Evolutionary conservation across 1,284 basidiomycete species (phyloP), one percentile per base, ranked within the genome.

Genomic region (Omphalotus olearius): DNA sequence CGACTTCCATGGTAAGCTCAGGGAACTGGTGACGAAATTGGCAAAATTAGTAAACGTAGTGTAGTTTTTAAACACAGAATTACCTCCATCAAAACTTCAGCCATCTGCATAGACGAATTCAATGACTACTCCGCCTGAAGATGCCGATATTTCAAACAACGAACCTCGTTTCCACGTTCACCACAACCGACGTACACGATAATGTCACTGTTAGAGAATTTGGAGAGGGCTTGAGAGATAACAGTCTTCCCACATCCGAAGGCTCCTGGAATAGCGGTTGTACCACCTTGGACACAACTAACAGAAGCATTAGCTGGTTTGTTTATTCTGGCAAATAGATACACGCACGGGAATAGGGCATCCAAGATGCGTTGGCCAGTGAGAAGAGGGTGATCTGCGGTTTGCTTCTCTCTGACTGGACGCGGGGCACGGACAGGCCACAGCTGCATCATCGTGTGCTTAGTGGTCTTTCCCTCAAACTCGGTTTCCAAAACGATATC

Each of bases 391-490:
- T 86, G 85, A 66, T 97, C 83, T 52, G 96, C 95, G 5, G 89
- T 95, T 61, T 93, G 82, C 74, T 99, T 99, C 74, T 98, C 91
- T 36, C 91, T 78, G 38, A 94, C 91, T 16, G 97, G 97, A 57
- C 97, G 85, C 50, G 97, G 95, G 18, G 96, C 97, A 68, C 97
- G 93, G 56, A 99, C 97, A 58, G 97, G 97, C 97, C 97, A 99
- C 36, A 95, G 76, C 67, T 99, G 96, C 87, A 96, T 91, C 85
- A 99, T 88, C 10, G 91, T 89, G 69, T 98, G 95, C 64, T 94
- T 79, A 16, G 93, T 91, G 53, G 80, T 90, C 76, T 95, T 93
- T 60, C 96, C 97, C 60, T 99, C 85, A 67, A 99, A 99, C 66
- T 99, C 97, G 28, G 95, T 98, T 73, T 98, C 96, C 52, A 98